Conservation (phyloP, 2,329 filamentous ascomycete genomes). For the Cladophialophora chaetospira region DNA sequence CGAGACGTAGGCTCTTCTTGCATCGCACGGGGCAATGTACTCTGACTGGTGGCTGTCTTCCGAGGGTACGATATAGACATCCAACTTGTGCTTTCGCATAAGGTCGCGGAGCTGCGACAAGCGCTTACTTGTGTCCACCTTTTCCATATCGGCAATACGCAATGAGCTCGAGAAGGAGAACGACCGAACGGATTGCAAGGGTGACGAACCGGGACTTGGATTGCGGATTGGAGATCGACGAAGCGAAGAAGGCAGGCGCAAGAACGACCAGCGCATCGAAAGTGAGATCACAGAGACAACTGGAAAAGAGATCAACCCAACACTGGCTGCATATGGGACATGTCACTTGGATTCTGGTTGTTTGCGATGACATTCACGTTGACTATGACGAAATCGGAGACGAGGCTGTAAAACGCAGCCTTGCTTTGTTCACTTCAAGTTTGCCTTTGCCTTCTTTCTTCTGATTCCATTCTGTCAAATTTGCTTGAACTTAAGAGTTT, state of each 20-base stretch:
- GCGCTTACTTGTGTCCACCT: constrained; percentile 75
- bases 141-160: constrained; percentile 65
- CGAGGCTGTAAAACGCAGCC: not conserved
- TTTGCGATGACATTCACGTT: not conserved
- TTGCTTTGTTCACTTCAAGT: not conserved
- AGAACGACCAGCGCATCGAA: constrained; percentile 31
- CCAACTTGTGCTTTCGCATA: constrained; percentile 84
- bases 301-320: constrained; percentile 2
- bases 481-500: too few relatives aligned
- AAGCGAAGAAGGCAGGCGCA: constrained; percentile 25
- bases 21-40: constrained; percentile 96
- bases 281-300: not conserved
- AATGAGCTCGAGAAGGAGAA: constrained; percentile 43
- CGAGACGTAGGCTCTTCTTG: constrained; percentile 84
- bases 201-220: constrained; percentile 1
- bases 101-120: constrained; percentile 75
- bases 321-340: not conserved
- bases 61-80: constrained; percentile 93
- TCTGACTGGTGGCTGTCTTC: constrained; percentile 98
- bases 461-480: not conserved
- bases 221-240: constrained; percentile 19
- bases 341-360: not conserved
- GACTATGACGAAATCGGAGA: not conserved
- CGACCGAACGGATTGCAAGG: constrained; percentile 37
- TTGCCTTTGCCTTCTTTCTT: not conserved